Evolutionary conservation across 2,329 filamentous ascomycete species (phyloP), one percentile per base, ranked within the genome.

Genomic region (Rhynchosporium secalis): DNA sequence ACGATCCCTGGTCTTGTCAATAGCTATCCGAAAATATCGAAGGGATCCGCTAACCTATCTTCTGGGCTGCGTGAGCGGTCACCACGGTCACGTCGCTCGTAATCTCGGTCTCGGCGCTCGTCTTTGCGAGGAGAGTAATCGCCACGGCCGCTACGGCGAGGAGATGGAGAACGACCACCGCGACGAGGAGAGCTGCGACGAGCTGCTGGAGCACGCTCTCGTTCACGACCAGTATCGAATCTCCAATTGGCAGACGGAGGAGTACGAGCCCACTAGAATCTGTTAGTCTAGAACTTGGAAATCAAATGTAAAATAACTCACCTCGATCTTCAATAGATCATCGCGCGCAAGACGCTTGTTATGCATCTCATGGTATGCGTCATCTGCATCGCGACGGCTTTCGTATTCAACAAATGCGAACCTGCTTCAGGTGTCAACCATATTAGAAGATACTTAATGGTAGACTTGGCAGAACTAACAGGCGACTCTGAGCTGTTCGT

Each of bases 351-450:
- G 92, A 70, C 94, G 92, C 86, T 97, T 97, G 83, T 98, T 98
- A 76, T 99, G 95, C 95, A 99, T 99, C 81, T 99, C 95, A 77
- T 99, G 92, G 76, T 99, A 99, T 54, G 95, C 95, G 80, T 99
- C 95, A 77, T 99, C 95, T 68, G 95, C 93, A 82, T 99, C 95
- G 72, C 95, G 93, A 72, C 94, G 91, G 77, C 93, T 96, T 81
- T 99, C 95, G 78, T 99, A 99, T 80, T 99, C 95, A 68, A 99
- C 95, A 77, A 99, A 99, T 43, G 95, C 95, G 77, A 99, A 99
- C 70, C 95, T 87, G 68, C 66, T 78, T 71, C 73, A 72, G 63
- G 68, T 74, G 70, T 71, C 71, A 74, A 75, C 72, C 64, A 71
- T 66, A 74, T 72, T 71, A 70, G 69, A 68, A 66, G 62, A 68